Conservation (phyloP, 305 asterid genomes). For the Fraxinus sp. region DNA sequence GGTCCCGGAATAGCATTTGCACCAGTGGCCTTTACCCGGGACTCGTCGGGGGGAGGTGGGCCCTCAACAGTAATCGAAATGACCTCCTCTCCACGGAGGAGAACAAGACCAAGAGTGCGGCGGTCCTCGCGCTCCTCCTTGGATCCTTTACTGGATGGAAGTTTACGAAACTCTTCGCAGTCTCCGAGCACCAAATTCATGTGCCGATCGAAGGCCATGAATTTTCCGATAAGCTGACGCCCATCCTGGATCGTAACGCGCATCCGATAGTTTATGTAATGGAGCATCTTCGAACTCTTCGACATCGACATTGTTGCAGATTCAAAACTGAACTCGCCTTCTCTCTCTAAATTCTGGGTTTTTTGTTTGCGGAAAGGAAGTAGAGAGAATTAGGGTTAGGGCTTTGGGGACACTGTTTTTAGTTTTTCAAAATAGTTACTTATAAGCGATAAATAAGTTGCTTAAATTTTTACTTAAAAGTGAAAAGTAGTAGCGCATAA, state of each 20-base stretch:
- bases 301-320: constrained; percentile 79
- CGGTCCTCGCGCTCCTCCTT: constrained; percentile 90
- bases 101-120: constrained; percentile 89
- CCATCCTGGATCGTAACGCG: constrained; percentile 89
- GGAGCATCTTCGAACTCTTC: constrained; percentile 92
- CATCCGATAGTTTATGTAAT: constrained; percentile 89
- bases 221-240: constrained; percentile 83
- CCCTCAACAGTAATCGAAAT: constrained; percentile 93
- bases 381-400: neutral
- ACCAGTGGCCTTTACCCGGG: constrained; percentile 59
- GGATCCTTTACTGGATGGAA: constrained; percentile 74
- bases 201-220: constrained; percentile 96
- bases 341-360: neutral
- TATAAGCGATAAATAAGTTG: neutral
- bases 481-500: neutral
- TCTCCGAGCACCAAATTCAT: constrained; percentile 95
- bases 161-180: constrained; percentile 87
- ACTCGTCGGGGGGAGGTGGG: constrained; percentile 92
- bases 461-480: neutral
- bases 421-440: neutral
- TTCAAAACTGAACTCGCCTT: neutral
- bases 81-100: constrained; percentile 89
- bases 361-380: neutral
- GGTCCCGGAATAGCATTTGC: constrained; percentile 61
- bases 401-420: neutral